Conservation (phyloP, 2,329 filamentous ascomycete species). For the Epichloe coenophiala region DNA sequence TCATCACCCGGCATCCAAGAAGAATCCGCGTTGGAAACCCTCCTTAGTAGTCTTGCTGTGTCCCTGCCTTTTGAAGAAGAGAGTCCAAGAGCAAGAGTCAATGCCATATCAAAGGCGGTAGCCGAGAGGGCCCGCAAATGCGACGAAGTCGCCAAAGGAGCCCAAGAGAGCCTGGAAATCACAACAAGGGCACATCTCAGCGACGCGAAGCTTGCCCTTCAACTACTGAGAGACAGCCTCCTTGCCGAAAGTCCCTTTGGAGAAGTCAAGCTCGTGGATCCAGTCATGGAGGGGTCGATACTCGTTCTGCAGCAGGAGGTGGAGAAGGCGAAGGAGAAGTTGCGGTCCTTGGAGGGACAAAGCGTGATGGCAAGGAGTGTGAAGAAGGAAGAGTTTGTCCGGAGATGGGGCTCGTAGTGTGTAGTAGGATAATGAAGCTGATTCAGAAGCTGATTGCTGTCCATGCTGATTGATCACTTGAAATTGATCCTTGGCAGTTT, state of each 20-base stretch:
- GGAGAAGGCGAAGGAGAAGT: conserved; percentile 22
- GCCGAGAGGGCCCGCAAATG: conserved; percentile 28
- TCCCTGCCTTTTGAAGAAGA: conserved; percentile 20
- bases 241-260: conserved; percentile 38
- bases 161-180: conserved; percentile 38
- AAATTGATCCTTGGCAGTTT: no score
- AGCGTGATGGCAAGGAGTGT: conserved; percentile 26
- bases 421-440: no score
- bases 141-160: conserved; percentile 21
- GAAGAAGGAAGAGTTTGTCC: conserved; percentile 34
- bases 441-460: no score
- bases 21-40: conserved; percentile 28
- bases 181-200: conserved; percentile 27
- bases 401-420: conserved; percentile 16
- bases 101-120: conserved; percentile 22
- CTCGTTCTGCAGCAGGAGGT: conserved; percentile 31
- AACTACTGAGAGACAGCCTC: conserved; percentile 36
- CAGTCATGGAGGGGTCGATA: conserved; percentile 38
- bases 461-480: no score
- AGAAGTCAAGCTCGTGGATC: conserved; percentile 35
- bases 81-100: conserved; percentile 14
- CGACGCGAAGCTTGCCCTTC: conserved; percentile 34
- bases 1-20: conserved; percentile 24
- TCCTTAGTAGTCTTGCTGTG: conserved; percentile 35
- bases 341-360: conserved; percentile 25